Evolutionary conservation across 768 basidiomycete genomes (phyloP), one percentile per base, ranked within the genome.

Genomic region (Mycena belliarum): DNA sequence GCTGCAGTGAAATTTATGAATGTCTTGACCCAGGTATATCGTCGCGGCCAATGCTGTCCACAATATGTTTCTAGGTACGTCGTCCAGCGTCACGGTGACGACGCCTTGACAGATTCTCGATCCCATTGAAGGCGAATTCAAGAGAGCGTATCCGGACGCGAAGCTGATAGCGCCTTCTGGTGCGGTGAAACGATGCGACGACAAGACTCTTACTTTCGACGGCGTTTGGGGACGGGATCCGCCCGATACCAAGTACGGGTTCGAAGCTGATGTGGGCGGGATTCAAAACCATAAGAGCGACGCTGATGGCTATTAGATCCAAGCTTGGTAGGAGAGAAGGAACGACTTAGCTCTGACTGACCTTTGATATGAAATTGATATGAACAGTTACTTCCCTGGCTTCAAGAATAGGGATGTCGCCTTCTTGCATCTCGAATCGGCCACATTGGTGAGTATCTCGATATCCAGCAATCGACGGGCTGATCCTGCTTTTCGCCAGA

Each of bases 371-470:
- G n/a, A n/a, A n/a, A n/a, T n/a, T n/a, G n/a, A n/a, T n/a, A n/a
- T n/a, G n/a, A n/a, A 44, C 51, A 87, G 86, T 63, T 89, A 88
- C 68, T 90, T 91, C 66, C 76, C 86, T 7, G 87, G 87, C 0
- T 80, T 82, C 66, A 74, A 73, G 61, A 91, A 91, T 68, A 88
- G 90, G 67, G 93, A 95, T 47, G 83, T 95, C 11, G 91, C 91
- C 0, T 93, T 93, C 70, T 81, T 88, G 54, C 93, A 95, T 66
- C 72, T 75, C 12, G 76, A 81, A 0, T 88, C 87, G 11, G 87
- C 84, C 65, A 82, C 87, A 0, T 72, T 95, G 41, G 55, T 53
- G 1, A 0, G 41, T 8, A 20, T 4, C 3, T 9, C n/a, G 32
- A 25, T 3, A 4, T 28, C 15, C 16, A 21, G 21, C 25, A 25